Conservation (phyloP, 2,329 filamentous ascomycete genomes). For the Nemania serpens region DNA sequence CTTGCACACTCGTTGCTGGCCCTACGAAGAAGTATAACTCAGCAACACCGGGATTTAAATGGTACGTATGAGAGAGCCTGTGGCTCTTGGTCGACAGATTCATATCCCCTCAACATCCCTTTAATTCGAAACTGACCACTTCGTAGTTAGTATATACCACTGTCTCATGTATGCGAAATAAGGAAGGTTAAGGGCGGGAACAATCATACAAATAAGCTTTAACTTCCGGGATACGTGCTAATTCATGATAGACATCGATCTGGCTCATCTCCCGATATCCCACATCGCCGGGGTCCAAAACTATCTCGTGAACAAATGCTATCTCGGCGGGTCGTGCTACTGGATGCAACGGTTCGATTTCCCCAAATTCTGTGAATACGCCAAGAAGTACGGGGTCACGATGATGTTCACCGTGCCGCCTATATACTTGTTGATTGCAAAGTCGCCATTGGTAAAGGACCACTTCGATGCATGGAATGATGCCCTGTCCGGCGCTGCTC, state of each 20-base stretch:
- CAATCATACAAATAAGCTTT: not conserved
- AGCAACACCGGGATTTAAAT: slow-evolving; percentile 35
- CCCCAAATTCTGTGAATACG: slow-evolving; percentile 57
- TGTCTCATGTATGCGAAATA: not conserved
- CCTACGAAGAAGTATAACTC: slow-evolving; percentile 39
- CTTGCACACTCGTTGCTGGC: slow-evolving; percentile 40
- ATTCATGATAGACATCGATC: slow-evolving; percentile 5
- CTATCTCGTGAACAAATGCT: slow-evolving; percentile 49
- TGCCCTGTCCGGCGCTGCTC: slow-evolving; percentile 59
- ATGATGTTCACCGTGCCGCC: slow-evolving; percentile 64
- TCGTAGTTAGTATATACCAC: slow-evolving; percentile 12
- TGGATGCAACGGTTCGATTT: slow-evolving; percentile 69
- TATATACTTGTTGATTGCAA: slow-evolving; percentile 63
- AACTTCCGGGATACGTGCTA: not conserved
- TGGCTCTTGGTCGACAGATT: not conserved
- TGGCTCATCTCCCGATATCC: slow-evolving; percentile 50
- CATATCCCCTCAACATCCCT: not conserved
- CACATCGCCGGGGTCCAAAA: slow-evolving; percentile 53
- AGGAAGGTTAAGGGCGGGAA: not conserved
- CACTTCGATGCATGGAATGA: slow-evolving; percentile 57
- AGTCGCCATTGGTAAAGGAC: slow-evolving; percentile 57
- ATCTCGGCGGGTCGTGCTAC: slow-evolving; percentile 55
- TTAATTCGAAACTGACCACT: slow-evolving; percentile 39
- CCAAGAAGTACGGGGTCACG: slow-evolving; percentile 55
- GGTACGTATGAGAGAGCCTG: slow-evolving; percentile 2